Evolutionary conservation across 495 filamentous ascomycete genomes (phyloP), one percentile per base, ranked within the genome.

Genomic region (Podospora didyma): DNA sequence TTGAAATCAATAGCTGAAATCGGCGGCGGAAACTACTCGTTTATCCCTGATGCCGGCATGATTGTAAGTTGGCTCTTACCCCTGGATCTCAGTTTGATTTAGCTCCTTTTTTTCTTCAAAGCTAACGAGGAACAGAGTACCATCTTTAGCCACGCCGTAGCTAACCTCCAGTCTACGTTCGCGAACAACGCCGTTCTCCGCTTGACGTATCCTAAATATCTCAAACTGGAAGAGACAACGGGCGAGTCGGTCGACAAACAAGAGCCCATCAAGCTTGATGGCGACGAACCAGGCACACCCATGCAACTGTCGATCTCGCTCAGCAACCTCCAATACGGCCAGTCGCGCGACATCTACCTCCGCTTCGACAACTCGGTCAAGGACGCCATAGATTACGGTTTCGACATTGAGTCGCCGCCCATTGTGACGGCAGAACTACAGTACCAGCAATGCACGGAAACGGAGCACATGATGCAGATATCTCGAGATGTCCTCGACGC

Each of bases 11-110:
- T 79, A 39, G 68, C 75, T 12, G 77, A 78, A 52, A 37, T 72
- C 16, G 61, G 70, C 4, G 64, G 67, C 0, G 76, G 76, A 6
- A 76, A 72, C 65, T 79, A 73, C 44, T 65, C 73, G 11, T 78
- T 77, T 41, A 78, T 79, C 20, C 73, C 75, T 0, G 75, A 79
- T 46, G 73, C 73, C 0, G 74, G 75, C 49, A 78, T 78, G 75
- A 73, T 79, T 58, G 73, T 77, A 59, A 42, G 67, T 31, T 7
- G 12, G 2, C 14, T 22, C 19, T 11, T 3, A 4, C 22, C 17
- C 3, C 47, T 7, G 12, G 9, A 20, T 49, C 46, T 14, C 5
- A 11, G 14, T 45, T 16, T 34, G 9, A 19, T 46, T 12, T 35
- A 37, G n/a, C 39, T 39, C 19, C 46, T 34, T 2, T 31, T 16